A percentile compares a stretch with the other conserved stretches of the same genome.
Evolutionary conservation across 768 basidiomycete species (phyloP).

Genomic region (Pseudohyphozyma bogoriensis): DNA sequence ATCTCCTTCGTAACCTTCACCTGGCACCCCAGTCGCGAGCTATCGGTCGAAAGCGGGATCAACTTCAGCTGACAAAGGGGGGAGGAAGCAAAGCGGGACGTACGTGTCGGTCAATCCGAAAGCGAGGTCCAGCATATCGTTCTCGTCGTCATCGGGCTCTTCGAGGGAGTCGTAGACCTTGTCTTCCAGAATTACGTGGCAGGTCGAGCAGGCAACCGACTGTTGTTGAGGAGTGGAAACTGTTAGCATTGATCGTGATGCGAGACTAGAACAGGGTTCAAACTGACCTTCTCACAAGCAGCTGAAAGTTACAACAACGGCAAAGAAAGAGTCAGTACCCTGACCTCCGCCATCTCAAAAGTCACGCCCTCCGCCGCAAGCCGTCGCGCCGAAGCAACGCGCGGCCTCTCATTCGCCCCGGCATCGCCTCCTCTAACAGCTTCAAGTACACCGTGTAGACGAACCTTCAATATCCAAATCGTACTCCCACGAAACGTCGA

Average conservation of each 20-base stretch:
- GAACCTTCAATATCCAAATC: constrained; percentile 91
- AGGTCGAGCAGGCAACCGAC: constrained; percentile 93
- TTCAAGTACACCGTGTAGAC: constrained; percentile 26
- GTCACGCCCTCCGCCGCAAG: not conserved
- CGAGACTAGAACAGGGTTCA: too few species aligned
- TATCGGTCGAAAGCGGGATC: constrained; percentile 21
- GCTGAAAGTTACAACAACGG: not conserved
- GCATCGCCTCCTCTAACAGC: too few species aligned
- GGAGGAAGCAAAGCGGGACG: constrained; percentile 14
- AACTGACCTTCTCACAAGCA: not conserved
- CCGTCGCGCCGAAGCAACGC: too few species aligned
- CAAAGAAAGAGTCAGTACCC: too few species aligned
- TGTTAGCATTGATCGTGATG: too few species aligned
- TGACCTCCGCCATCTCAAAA: too few species aligned
- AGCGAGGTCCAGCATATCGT: constrained; percentile 93
- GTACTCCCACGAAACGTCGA: constrained; percentile 84
- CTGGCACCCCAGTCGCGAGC: constrained; percentile 48
- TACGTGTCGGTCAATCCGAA: constrained; percentile 91
- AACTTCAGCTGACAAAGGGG: too few species aligned
- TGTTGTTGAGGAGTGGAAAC: too few species aligned
- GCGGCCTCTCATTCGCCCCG: too few species aligned
- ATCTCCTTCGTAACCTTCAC: constrained; percentile 63
- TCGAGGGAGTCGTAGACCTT: constrained; percentile 76
- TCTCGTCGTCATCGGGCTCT: constrained; percentile 95
- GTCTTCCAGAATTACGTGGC: constrained; percentile 76